Evolutionary conservation across 306 rosid species (phyloP), one percentile per base, ranked within the genome.

Genomic region (Lathyrus aphaca): DNA sequence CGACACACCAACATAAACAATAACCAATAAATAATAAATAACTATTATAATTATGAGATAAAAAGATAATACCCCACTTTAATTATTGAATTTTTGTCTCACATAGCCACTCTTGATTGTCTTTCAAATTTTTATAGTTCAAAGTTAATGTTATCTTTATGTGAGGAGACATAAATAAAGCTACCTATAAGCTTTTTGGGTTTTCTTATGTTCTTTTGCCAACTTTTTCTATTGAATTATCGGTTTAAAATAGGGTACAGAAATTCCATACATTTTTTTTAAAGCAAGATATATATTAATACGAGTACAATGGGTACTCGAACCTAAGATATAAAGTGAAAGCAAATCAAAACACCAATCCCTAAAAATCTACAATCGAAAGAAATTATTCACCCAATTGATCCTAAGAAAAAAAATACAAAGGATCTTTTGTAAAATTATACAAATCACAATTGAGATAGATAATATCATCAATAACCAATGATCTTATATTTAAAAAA

Each of bases 51-150:
- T 5, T 8, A 16, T 18, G 1, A 62, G 4, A 23, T 6, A 7
- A 17, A 39, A 42, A 19, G 42, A 25, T 60, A 45, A n/a, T 19
- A 38, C 25, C 68, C 54, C 76, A 72, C 69, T 62, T 55, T 38
- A 72, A 54, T 65, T 46, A 69, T 64, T 69, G 75, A 56, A 10
- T 27, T 37, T 76, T 67, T 77, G 73, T 68, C 77, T 73, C 79
- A 19, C 63, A 37, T 59, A 39, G 45, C 69, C 66, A 68, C 61
- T 73, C 40, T 23, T 3, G 46, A 44, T 53, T 73, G 71, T 43
- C 75, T 67, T 61, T 32, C 3, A 23, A 23, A 23, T 23, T 23
- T 23, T 23, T 23, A 3, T 2, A 23, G 25, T 23, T 23, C 25
- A 23, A 23, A 23, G 25, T 23, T 23, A 23, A 23, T 23, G 57